Conservation (phyloP, 176 grass and related monocot genomes). For the Zea luxurians region DNA sequence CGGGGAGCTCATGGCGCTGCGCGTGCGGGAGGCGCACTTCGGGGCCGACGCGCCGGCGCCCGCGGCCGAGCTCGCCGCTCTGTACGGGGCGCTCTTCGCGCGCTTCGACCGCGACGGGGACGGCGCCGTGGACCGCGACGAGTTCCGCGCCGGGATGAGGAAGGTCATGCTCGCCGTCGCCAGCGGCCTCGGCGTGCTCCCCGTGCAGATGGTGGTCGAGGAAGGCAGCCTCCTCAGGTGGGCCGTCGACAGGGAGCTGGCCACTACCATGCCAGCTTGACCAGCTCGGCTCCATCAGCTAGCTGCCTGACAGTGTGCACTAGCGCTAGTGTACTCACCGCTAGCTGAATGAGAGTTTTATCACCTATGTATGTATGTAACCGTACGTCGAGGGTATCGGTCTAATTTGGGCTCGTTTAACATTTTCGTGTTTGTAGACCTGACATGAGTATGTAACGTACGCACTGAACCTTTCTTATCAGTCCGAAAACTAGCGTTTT, state of each 20-base stretch:
- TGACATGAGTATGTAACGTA: background rate
- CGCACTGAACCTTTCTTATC: background rate
- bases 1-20: conserved; percentile 57
- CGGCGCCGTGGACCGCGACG: conserved; percentile 53
- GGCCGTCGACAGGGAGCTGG: conserved; percentile 37
- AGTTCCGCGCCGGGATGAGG: conserved; percentile 79
- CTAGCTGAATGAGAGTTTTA: background rate
- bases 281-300: background rate
- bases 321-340: background rate
- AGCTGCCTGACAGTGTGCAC: no score
- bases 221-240: conserved; percentile 47
- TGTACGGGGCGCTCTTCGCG: conserved; percentile 55
- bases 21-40: conserved; percentile 58
- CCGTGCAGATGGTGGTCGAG: conserved; percentile 56
- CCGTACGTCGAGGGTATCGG: background rate
- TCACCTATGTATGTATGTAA: background rate
- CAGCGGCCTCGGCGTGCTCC: conserved; percentile 53
- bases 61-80: conserved; percentile 41
- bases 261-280: background rate
- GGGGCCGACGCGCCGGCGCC: conserved; percentile 48
- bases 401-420: background rate
- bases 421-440: background rate
- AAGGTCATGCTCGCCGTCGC: conserved; percentile 90
- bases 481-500: background rate
- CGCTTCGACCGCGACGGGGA: conserved; percentile 73